A percentile compares a stretch with the other conserved stretches of the same genome.
Conservation (phyloP, 257 asterid species). For the Forsythia viridissima region DNA sequence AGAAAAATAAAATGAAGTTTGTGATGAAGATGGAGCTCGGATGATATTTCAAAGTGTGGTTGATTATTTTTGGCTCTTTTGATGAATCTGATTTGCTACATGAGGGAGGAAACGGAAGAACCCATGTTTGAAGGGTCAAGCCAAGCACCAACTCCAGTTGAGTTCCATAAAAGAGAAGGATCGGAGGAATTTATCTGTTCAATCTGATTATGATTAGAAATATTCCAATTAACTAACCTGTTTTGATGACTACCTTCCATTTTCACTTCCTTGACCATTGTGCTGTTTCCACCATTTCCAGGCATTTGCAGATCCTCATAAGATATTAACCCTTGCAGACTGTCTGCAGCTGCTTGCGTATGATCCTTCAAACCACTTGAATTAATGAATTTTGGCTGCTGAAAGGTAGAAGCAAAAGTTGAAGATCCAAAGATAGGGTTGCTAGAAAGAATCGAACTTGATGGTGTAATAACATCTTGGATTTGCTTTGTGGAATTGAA, state of each 20-base stretch:
- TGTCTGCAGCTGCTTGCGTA: neutral
- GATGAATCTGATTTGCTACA: conserved; percentile 13
- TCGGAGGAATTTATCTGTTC: conserved; percentile 35
- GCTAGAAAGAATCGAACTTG: conserved; percentile 13
- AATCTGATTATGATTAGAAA: conserved; percentile 23
- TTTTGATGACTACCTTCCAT: conserved; percentile 26
- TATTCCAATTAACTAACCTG: conserved; percentile 25
- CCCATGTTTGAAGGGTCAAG: conserved; percentile 55
- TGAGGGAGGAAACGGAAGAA: conserved; percentile 53
- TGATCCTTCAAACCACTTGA: conserved; percentile 6
- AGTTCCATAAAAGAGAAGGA: conserved; percentile 46
- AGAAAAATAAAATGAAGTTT: neutral
- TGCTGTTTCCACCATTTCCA: conserved; percentile 18
- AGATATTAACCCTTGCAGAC: conserved; percentile 21
- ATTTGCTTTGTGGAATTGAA: conserved; percentile 23
- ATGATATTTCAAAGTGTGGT: neutral
- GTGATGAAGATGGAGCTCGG: neutral
- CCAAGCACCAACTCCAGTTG: conserved; percentile 37
- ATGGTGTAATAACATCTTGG: conserved; percentile 20
- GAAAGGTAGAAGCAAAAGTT: conserved; percentile 19
- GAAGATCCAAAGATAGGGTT: conserved; percentile 39
- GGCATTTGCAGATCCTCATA: conserved; percentile 26
- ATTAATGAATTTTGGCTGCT: conserved; percentile 27
- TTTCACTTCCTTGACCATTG: conserved; percentile 30
- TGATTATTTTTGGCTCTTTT: neutral